Evolutionary conservation across 768 basidiomycete genomes (phyloP).

Genomic region (Lentinula edodes): DNA sequence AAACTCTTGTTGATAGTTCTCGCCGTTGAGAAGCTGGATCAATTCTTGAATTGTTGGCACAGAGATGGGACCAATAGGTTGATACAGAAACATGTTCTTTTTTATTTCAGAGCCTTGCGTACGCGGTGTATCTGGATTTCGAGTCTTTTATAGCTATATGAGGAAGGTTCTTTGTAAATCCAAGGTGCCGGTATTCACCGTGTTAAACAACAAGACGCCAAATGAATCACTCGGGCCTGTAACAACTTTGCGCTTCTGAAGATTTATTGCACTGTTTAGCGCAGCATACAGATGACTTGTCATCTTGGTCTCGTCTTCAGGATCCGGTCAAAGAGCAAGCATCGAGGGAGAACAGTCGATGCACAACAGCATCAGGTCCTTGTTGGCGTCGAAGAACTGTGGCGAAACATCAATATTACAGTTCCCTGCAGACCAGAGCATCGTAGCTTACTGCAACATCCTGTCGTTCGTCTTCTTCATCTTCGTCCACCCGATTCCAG

Average conservation of each 20-base stretch:
- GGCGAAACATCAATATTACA: not conserved
- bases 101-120: conserved; percentile 56
- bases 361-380: conserved; percentile 90
- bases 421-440: not conserved
- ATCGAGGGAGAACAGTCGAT: conserved; percentile 93
- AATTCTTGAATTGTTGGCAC: conserved; percentile 80
- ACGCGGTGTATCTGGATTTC: conserved; percentile 32
- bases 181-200: conserved; percentile 44
- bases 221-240: conserved; percentile 85
- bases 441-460: conserved; percentile 48
- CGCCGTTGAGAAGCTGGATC: conserved; percentile 74
- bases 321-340: conserved; percentile 66
- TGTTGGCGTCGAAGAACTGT: conserved; percentile 66
- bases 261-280: conserved; percentile 77
- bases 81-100: conserved; percentile 65
- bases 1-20: conserved; percentile 12
- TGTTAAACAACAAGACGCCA: conserved; percentile 90
- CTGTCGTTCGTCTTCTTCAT: conserved; percentile 80
- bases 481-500: conserved; percentile 75
- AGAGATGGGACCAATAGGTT: conserved; percentile 70
- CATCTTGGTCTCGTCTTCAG: conserved; percentile 56
- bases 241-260: conserved; percentile 87
- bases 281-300: conserved; percentile 76
- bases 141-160: conserved; percentile 26
- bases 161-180: too few relatives aligned